Evolutionary conservation across 768 basidiomycete genomes (phyloP).

Genomic region (Paxillus ammoniavirescens): DNA sequence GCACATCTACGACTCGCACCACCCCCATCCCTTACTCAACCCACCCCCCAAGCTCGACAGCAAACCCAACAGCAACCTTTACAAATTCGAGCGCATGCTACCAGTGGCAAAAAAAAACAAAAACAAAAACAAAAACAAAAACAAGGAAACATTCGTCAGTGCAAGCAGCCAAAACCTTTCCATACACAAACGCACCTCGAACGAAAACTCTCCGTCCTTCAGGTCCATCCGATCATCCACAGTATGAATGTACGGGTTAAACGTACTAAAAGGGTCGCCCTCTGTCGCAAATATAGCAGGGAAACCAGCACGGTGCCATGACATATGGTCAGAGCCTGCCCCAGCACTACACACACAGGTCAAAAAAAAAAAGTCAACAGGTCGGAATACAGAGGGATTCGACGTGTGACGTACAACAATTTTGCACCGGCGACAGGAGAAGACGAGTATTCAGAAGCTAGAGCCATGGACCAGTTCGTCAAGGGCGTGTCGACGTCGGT

Average conservation of each 20-base stretch:
- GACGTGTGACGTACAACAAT: constrained; percentile 30
- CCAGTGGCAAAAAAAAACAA: too few species aligned
- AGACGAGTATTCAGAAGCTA: constrained; percentile 31
- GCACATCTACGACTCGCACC: too few species aligned
- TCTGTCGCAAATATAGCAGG: constrained; percentile 44
- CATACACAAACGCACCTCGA: constrained; percentile 23
- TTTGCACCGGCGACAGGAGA: constrained; percentile 13
- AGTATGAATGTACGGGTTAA: constrained; percentile 44
- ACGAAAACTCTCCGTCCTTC: constrained; percentile 41
- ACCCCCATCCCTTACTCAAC: neutral
- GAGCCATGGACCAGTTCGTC: constrained; percentile 35
- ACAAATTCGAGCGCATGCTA: constrained; percentile 57
- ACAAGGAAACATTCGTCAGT: too few species aligned
- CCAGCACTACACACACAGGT: constrained; percentile 27
- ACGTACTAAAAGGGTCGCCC: constrained; percentile 37
- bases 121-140: too few species aligned
- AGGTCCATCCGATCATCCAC: constrained; percentile 22
- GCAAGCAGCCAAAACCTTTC: too few species aligned
- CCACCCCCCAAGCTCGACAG: constrained; percentile 45
- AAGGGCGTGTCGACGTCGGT: constrained; percentile 31
- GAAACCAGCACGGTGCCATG: constrained; percentile 43
- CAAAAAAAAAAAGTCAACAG: neutral
- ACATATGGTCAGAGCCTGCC: constrained; percentile 47
- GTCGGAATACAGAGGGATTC: neutral
- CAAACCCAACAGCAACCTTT: constrained; percentile 57